Base-by-base conservation (phyloP, 345 rosid species). In the Heritiera littoralis region DNA sequence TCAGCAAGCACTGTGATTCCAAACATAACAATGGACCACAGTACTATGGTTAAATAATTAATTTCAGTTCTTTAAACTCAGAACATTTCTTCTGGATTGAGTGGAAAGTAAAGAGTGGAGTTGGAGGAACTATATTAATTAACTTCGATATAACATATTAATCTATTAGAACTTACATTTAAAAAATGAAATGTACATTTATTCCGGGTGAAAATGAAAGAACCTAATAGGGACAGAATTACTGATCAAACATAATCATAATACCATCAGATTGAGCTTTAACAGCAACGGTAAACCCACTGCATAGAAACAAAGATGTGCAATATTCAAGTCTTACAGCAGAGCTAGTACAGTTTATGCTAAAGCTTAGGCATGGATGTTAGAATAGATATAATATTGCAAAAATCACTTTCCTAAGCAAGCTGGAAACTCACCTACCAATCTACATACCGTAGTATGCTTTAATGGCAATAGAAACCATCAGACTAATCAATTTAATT, bases 391-490 rank as follows among this genome's bases (percentile, higher is more conserved):
- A 45, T 10, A 61, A 80, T 40, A 49, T 18, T 23, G 14, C 48
- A 67, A 75, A 9, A 72, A n/a, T 63, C 52, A 43, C 69, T 67
- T 59, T 59, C 52, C 49, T 58, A 75, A 23, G 70, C 9, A 23
- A 20, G 58, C 32, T 20, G 56, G 52, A 23, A 10, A 23, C 11
- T 74, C 60, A 28, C 7, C 7, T 28, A 52, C 23, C 61, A 43
- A 20, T 56, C 8, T 40, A n/a, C 30, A 67, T 12, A n/a, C 28
- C 60, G 51, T 30, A 5, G 14, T 38, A 17, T 49, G 61, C 68
- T 54, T 54, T 40, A 9, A 52, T 14, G 54, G 38, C 66, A 0
- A 52, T 52, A 18, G 13, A 28, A 75, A 58, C 51, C 8, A 79
- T 73, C 35, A 32, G 41, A 67, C 30, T 46, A 28, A 79, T 46